phyloP scores from a whole-genome alignment of 2,329 filamentous ascomycete genomes.

The Phaeoacremonium minimum region DNA sequence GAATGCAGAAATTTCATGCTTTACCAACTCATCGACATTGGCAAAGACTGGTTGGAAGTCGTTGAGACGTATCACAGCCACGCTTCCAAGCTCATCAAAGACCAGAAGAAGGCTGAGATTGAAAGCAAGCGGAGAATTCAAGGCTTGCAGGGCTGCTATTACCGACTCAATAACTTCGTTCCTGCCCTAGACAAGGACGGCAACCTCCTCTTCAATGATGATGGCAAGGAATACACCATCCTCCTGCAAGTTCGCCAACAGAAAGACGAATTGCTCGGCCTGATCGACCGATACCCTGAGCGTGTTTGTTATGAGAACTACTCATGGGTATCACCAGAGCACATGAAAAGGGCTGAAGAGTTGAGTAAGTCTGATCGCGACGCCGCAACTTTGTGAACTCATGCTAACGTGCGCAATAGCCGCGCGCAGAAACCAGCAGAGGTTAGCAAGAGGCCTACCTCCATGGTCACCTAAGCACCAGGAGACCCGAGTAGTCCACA shows the following conservation, averaged over 20 bases:
- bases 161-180: constrained; percentile 13
- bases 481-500: background rate
- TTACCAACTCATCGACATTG: constrained; percentile 3
- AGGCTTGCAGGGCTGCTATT: constrained; percentile 9
- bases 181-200: constrained; percentile 9
- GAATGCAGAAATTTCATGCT: constrained; percentile 10
- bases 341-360: background rate
- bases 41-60: background rate
- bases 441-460: background rate
- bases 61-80: background rate
- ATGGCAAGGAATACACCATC: background rate
- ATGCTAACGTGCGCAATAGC: too few relatives aligned
- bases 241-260: background rate
- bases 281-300: background rate
- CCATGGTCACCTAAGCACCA: background rate
- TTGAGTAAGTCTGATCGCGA: background rate
- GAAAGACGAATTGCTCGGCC: background rate
- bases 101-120: constrained; percentile 1
- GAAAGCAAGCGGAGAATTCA: constrained; percentile 8
- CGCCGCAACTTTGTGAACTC: too few relatives aligned
- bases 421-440: background rate
- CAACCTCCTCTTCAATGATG: constrained; percentile 1
- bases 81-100: too few relatives aligned
- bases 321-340: background rate
- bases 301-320: background rate